Percentiles rank a stretch among this genome's conserved stretches.
phyloP scores from a whole-genome alignment of 2,329 filamentous ascomycete genomes.

The Plenodomus biglobosus region DNA sequence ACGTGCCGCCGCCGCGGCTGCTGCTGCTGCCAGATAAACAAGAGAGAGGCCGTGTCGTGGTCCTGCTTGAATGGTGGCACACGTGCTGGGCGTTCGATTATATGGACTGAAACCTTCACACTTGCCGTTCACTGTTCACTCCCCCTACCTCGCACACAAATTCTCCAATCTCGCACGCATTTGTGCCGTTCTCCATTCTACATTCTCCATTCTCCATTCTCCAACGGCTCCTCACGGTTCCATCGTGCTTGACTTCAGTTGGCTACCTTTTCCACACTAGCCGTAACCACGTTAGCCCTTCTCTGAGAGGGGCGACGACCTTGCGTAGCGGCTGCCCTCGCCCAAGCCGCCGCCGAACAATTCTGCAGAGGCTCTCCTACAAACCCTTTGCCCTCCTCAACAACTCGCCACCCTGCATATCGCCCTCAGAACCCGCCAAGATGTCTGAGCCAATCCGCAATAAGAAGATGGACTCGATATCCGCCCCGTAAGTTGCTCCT shows the following conservation, averaged over 20 bases:
- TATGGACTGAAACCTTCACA: too few species aligned
- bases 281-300: slow-evolving; percentile 10
- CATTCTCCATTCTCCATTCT: too few species aligned
- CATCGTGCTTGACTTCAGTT: slow-evolving; percentile 17
- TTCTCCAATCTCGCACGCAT: neutral
- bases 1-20: slow-evolving; percentile 16
- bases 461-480: slow-evolving; percentile 63
- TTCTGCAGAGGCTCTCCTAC: slow-evolving; percentile 38
- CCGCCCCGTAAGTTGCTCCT: slow-evolving; percentile 61
- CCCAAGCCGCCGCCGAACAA: slow-evolving; percentile 39
- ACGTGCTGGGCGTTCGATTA: slow-evolving; percentile 16
- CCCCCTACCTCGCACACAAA: neutral
- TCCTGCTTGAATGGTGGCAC: slow-evolving; percentile 9
- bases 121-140: too few species aligned
- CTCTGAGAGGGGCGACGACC: slow-evolving; percentile 29
- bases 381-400: slow-evolving; percentile 34
- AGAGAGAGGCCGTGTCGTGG: slow-evolving; percentile 18
- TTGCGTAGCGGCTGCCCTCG: slow-evolving; percentile 26
- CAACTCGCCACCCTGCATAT: slow-evolving; percentile 32
- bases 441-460: slow-evolving; percentile 72
- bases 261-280: slow-evolving; percentile 15
- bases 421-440: slow-evolving; percentile 35
- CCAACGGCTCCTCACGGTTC: slow-evolving; percentile 1
- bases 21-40: slow-evolving; percentile 14
- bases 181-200: too few species aligned